Conservation (phyloP, 257 asterid genomes). For the Cynanchum wilfordii region DNA sequence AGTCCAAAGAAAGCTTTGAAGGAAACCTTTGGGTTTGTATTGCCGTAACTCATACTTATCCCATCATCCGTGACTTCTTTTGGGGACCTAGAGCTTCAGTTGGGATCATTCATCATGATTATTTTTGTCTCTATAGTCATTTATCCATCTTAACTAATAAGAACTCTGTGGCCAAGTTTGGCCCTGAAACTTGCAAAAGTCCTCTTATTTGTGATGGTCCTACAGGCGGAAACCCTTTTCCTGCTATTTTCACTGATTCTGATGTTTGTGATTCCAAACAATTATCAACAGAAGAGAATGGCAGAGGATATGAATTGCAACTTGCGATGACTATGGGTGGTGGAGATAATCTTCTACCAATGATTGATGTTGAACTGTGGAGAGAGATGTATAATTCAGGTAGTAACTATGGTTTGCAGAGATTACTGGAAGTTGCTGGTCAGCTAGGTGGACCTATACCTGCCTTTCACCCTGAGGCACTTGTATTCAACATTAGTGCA, state of each 20-base stretch:
- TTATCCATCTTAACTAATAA: slow-evolving; percentile 37
- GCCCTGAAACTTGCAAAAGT: slow-evolving; percentile 18
- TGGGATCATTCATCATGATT: slow-evolving; percentile 53
- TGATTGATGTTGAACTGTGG: slow-evolving; percentile 26
- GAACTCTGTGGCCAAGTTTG: slow-evolving; percentile 15
- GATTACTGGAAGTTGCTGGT: slow-evolving; percentile 69
- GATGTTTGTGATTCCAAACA: slow-evolving; percentile 18
- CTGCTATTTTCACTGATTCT: slow-evolving; percentile 28
- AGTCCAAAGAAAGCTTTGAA: slow-evolving; percentile 42
- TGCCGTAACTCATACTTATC: slow-evolving; percentile 47
- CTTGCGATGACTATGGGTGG: slow-evolving; percentile 27
- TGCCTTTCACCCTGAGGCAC: slow-evolving; percentile 77
- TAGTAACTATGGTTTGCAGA: slow-evolving; percentile 44
- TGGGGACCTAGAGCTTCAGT: slow-evolving; percentile 89
- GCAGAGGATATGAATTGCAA: slow-evolving; percentile 25
- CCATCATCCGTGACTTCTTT: slow-evolving; percentile 56
- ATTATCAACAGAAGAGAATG: slow-evolving; percentile 18
- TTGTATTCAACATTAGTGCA: slow-evolving; percentile 62
- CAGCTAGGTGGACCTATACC: slow-evolving; percentile 71
- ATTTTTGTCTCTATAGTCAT: slow-evolving; percentile 68
- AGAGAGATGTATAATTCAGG: slow-evolving; percentile 25
- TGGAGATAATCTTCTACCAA: slow-evolving; percentile 28
- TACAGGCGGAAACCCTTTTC: slow-evolving; percentile 20
- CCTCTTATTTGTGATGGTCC: slow-evolving; percentile 21
- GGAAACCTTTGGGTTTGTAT: slow-evolving; percentile 69